Evolutionary conservation across 2,329 filamentous ascomycete species (phyloP).

Genomic region (Xylaria sp.): DNA sequence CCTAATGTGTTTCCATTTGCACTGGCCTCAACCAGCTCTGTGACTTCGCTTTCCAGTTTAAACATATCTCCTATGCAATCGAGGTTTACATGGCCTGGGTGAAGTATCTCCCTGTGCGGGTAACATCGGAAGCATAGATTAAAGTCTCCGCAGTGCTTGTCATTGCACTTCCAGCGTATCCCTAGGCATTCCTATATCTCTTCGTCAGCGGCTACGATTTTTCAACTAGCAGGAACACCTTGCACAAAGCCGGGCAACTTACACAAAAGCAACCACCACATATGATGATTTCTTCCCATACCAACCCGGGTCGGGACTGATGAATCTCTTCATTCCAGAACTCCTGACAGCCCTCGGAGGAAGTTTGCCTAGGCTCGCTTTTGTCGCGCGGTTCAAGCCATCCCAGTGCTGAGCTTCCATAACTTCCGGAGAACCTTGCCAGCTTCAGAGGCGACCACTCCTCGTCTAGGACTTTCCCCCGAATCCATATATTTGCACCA

Average conservation of each 20-base stretch:
- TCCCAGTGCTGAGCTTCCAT: not conserved
- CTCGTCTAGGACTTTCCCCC: not conserved
- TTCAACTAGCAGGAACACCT: not conserved
- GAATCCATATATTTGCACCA: slow-evolving; percentile 3
- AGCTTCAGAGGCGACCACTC: slow-evolving; percentile 6
- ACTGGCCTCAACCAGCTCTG: not conserved
- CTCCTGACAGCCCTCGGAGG: not conserved
- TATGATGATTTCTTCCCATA: not conserved
- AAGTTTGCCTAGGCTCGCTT: not conserved
- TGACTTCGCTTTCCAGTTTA: not conserved
- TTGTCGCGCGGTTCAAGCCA: not conserved
- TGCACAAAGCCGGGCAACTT: not conserved
- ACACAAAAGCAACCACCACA: slow-evolving; percentile 5
- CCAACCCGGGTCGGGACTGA: not conserved
- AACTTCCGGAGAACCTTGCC: not conserved
- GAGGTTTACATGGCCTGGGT: not conserved
- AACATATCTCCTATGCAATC: not conserved
- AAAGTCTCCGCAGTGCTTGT: not conserved
- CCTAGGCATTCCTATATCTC: not conserved
- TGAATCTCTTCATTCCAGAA: slow-evolving; percentile 2
- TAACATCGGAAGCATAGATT: slow-evolving; percentile 8
- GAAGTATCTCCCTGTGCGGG: not conserved
- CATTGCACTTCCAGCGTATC: not conserved
- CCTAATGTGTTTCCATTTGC: not conserved
- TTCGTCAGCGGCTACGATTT: not conserved